Conservation (phyloP, 352 stramenopile species). For the Thalassiosira mediterranea region DNA sequence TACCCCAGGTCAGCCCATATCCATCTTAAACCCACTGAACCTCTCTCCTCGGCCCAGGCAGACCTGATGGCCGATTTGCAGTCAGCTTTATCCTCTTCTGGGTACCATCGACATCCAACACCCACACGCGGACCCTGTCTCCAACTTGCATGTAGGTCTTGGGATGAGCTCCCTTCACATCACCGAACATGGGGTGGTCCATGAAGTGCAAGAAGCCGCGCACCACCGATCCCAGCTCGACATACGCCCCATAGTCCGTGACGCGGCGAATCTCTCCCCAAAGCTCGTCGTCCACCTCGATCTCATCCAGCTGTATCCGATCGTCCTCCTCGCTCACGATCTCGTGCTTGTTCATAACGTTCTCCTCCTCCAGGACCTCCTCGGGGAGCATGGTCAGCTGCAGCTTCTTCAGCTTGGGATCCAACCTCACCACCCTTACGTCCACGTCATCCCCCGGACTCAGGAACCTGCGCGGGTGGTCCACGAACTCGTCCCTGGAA, state of each 20-base stretch:
- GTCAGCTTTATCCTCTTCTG: constrained; percentile 76
- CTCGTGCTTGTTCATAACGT: constrained; percentile 41
- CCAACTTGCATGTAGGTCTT: constrained; percentile 69
- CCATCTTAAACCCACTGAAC: constrained; percentile 46
- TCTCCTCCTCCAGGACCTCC: constrained; percentile 46
- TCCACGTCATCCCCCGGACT: constrained; percentile 71
- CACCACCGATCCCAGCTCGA: constrained; percentile 74
- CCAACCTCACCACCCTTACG: constrained; percentile 59
- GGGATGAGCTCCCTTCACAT: constrained; percentile 51
- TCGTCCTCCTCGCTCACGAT: constrained; percentile 55
- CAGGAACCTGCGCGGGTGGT: constrained; percentile 67
- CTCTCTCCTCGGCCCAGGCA: constrained; percentile 73
- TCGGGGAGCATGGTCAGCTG: constrained; percentile 75
- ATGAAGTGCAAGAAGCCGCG: constrained; percentile 84
- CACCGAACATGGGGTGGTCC: constrained; percentile 79
- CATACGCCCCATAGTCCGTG: constrained; percentile 80
- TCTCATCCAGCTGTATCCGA: constrained; percentile 71
- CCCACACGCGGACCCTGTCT: constrained; percentile 79
- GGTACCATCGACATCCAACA: constrained; percentile 71
- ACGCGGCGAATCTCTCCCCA: constrained; percentile 80
- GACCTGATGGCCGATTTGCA: constrained; percentile 59
- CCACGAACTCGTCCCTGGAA: constrained; percentile 70
- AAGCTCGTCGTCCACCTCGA: constrained; percentile 80
- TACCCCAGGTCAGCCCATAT: no score
- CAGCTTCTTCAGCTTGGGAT: constrained; percentile 73